Conservation (phyloP, 768 basidiomycete species). For the Kockovaella imperatae region DNA sequence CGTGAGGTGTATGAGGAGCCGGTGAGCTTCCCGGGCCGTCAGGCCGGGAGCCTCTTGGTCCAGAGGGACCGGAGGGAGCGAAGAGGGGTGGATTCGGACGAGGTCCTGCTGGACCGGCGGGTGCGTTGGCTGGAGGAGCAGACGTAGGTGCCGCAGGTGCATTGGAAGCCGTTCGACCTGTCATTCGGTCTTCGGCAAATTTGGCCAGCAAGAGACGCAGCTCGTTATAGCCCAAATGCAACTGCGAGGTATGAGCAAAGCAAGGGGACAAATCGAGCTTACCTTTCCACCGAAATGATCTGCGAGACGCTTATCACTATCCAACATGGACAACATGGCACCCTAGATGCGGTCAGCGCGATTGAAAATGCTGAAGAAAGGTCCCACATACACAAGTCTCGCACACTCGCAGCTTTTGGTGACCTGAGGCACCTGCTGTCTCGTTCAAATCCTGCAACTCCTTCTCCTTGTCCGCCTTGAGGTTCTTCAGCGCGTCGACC, state of each 20-base stretch:
- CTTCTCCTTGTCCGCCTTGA: conserved; percentile 94
- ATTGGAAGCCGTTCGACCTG: conserved; percentile 35
- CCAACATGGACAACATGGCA: conserved; percentile 95
- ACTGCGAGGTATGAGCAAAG: conserved; percentile 50
- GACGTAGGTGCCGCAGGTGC: conserved; percentile 10
- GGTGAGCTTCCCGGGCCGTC: conserved; percentile 2
- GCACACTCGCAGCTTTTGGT: conserved; percentile 98
- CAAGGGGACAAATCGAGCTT: conserved; percentile 38
- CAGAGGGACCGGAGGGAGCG: conserved; percentile 5
- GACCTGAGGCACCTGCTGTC: conserved; percentile 97
- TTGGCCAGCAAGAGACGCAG: conserved; percentile 85
- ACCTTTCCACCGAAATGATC: conserved; percentile 99
- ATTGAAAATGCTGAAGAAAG: not conserved
- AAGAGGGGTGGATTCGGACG: conserved; percentile 7
- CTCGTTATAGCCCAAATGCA: conserved; percentile 98
- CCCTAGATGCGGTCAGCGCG: conserved; percentile 40
- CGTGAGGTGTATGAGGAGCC: conserved; percentile 24
- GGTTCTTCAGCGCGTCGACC: conserved; percentile 92
- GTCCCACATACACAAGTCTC: conserved; percentile 68
- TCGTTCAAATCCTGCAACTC: conserved; percentile 94
- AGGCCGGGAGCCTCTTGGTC: too few relatives aligned
- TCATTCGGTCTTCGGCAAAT: conserved; percentile 77
- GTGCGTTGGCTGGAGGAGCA: conserved; percentile 15
- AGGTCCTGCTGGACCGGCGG: conserved; percentile 29
- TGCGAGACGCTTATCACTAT: conserved; percentile 95